A percentile compares a stretch with the other conserved stretches of the same genome.
Conservation (phyloP, 129 eudicot genomes). For the carrot (Daucus carota) region DH1_v3.0 NC_030383.2:49704501-49705000, state of each 20-base stretch:
- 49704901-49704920: background rate
- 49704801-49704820: constrained; percentile 44
- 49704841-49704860: background rate
- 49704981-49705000: background rate
- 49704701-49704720: constrained; percentile 32
- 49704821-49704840: background rate
- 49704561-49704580: background rate
- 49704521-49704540: background rate
- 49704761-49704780: constrained; percentile 37
- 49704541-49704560: background rate
- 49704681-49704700: constrained; percentile 32
- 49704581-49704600: constrained; percentile 23
- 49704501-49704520: background rate
- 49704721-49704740: constrained; percentile 59
- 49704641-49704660: constrained; percentile 29
- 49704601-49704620: constrained; percentile 51
- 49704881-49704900: background rate
- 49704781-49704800: constrained; percentile 48
- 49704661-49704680: constrained; percentile 54
- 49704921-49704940: background rate
- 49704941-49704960: background rate
- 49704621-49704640: constrained; percentile 39
- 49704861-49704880: background rate
- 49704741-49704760: constrained; percentile 40
- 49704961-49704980: background rate